Base-by-base conservation (phyloP, 1,284 basidiomycete genomes). In the Moesziomyces antarcticus region DNA sequence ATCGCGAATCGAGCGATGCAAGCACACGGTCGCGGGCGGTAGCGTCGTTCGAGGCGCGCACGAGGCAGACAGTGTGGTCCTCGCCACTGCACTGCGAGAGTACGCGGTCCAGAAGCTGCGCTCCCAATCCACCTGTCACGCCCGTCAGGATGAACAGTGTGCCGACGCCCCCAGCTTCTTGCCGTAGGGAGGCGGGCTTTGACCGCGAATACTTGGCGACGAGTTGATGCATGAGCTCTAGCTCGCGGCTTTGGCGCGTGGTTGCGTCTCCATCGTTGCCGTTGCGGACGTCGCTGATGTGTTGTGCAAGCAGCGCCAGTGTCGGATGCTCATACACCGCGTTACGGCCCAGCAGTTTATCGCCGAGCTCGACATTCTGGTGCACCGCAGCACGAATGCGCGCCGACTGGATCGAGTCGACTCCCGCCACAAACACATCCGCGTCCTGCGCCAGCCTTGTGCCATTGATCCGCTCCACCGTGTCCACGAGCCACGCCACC, bases 121-220 rank as follows among this genome's bases (percentile, higher is more conserved):
- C 88, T 3, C 90, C 90, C 7, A 90, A 86, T 0, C 88, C 88
- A 0, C 89, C 89, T 0, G 89, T 89, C 0, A 87, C 88, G 5
- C 89, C 89, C 0, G 89, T 90, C 27, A 90, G 84, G 7, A 80
- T 33, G 25, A 65, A 67, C 3, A 73, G 61, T 20, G 60, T 56
- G 13, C 43, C 84, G 25, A 47, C 53, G 1, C 4, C 35, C 7
- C 5, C 53, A 7, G 33, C 7, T 20, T 79, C 48, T 48, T 10
- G 37, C 20, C 44, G 44, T 42, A 27, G 33, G 59, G 64, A 42
- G 47, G 62, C 67, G 22, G 30, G 5, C 25, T 27, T 30, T 46
- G 80, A 78, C 18, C 48, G 18, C 25, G 81, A 69, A 48, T 85
- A 85, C 56, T 77, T 82, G 5, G 73, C 61, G 9, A 79, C 81